A percentile compares a stretch with the other conserved stretches of the same genome.
phyloP scores from a whole-genome alignment of 306 rosid species.

The Canavalia ensiformis region DNA sequence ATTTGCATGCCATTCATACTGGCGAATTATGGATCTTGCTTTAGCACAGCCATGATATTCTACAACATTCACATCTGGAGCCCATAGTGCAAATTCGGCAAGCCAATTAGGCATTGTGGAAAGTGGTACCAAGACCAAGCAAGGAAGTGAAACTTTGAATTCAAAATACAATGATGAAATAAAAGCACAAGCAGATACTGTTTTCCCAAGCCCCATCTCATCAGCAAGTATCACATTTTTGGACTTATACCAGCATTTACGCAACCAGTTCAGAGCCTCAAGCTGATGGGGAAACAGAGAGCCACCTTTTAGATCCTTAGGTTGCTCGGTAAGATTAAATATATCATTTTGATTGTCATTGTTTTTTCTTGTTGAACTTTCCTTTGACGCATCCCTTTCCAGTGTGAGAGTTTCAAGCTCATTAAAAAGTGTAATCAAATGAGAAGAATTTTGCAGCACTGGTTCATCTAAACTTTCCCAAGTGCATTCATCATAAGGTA shows the following conservation, averaged over 20 bases:
- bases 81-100: conserved; percentile 93
- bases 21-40: conserved; percentile 94
- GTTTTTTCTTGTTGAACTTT: conserved; percentile 61
- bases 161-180: conserved; percentile 83
- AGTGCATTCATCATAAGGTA: conserved; percentile 94
- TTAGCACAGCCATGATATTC: conserved; percentile 99
- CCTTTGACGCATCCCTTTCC: conserved; percentile 73
- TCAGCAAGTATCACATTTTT: conserved; percentile 99
- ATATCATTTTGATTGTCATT: conserved; percentile 70
- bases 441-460: conserved; percentile 66
- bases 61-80: conserved; percentile 94
- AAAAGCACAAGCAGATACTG: conserved; percentile 96
- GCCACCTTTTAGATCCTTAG: conserved; percentile 93
- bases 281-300: conserved; percentile 98
- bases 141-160: conserved; percentile 93
- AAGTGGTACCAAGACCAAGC: conserved; percentile 97
- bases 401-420: conserved; percentile 71
- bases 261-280: conserved; percentile 99
- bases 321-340: conserved; percentile 84
- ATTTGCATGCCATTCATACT: conserved; percentile 96
- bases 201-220: conserved; percentile 99
- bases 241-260: conserved; percentile 93
- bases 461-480: conserved; percentile 96
- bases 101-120: conserved; percentile 99
- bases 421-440: conserved; percentile 69